Conservation (phyloP, 129 eudicot genomes). For the Escallonia rubra region DNA sequence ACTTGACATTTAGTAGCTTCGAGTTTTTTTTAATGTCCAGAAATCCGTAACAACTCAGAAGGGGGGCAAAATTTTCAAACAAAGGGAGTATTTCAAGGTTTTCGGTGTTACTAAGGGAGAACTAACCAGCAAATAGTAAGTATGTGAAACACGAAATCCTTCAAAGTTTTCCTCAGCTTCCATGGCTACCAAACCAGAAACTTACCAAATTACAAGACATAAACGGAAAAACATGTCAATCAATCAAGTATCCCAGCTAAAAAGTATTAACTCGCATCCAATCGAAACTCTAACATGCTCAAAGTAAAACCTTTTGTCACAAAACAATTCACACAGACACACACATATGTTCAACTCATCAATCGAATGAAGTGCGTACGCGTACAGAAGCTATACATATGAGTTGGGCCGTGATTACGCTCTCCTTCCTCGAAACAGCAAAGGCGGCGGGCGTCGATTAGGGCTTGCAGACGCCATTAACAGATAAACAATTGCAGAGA, state of each 20-base stretch:
- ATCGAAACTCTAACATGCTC: no score
- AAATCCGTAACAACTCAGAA: no score
- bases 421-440: neutral
- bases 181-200: neutral
- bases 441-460: constrained; percentile 31
- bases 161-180: neutral
- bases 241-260: neutral
- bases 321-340: neutral
- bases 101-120: no score
- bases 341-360: neutral
- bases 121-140: no score
- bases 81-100: no score
- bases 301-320: neutral
- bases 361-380: neutral
- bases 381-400: neutral
- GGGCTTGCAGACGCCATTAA: constrained; percentile 32
- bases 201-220: neutral
- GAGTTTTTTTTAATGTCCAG: no score
- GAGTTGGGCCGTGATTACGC: neutral
- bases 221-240: neutral
- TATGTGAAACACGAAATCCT: neutral
- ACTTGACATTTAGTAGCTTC: no score
- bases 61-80: no score
- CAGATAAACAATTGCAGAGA: neutral
- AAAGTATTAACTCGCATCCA: neutral